These are phyloP conservation scores for Ganoderma sinense DNA, from an alignment of 1,284 basidiomycete genomes.

Conservation along the genomic window DNA sequence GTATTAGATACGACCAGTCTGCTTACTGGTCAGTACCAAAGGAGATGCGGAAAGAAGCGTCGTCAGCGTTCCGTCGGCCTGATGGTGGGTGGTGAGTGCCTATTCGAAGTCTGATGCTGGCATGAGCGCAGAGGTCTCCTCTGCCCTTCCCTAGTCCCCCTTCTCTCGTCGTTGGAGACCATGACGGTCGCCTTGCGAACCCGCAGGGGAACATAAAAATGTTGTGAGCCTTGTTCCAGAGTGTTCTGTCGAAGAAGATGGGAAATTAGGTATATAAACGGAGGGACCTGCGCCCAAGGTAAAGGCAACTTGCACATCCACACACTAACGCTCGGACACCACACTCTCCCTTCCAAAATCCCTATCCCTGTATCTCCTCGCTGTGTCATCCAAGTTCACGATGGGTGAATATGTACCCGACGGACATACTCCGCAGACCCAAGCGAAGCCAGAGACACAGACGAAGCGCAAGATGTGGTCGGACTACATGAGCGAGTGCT, in stretches of 20 bases:
- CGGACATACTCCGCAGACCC: neutral
- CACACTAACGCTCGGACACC: neutral
- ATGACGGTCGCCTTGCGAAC: neutral
- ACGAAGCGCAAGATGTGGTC: constrained; percentile 34
- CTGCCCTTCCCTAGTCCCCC: neutral
- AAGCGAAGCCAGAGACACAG: neutral
- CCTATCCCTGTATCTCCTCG: neutral
- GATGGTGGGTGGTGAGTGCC: neutral
- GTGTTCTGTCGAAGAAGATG: neutral
- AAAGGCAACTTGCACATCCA: neutral
- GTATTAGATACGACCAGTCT: neutral
- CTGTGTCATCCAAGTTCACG: neutral
- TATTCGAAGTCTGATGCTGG: neutral
- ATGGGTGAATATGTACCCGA: neutral
- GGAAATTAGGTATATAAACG: neutral
- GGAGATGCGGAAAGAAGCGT: neutral
- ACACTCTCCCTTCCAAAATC: neutral
- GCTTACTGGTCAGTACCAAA: neutral
- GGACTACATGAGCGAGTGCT: constrained; percentile 36
- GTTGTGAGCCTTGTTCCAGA: neutral
- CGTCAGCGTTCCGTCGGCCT: neutral
- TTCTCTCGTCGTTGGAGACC: neutral
- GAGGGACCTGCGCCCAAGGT: neutral
- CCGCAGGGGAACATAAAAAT: neutral
- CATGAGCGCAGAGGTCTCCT: neutral